These are phyloP conservation scores for Monilinia fructigena DNA, from an alignment of 2,329 filamentous ascomycete species.

Conservation along the genomic window DNA sequence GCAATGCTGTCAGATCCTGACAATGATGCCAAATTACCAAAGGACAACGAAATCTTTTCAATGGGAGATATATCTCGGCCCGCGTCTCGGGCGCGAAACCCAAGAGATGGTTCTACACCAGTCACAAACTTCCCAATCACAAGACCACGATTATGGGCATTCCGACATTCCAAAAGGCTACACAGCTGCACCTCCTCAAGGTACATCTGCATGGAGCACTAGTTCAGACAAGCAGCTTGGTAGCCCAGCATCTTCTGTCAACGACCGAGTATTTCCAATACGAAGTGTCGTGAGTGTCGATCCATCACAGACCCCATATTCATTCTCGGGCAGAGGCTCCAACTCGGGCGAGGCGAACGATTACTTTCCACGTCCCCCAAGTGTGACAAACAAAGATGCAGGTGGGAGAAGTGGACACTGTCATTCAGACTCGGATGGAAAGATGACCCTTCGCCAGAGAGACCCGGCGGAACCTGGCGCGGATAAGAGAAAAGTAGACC, in stretches of 20 bases:
- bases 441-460: slow-evolving; percentile 6
- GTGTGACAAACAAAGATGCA: slow-evolving; percentile 13
- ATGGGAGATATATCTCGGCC: slow-evolving; percentile 9
- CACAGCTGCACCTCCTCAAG: slow-evolving; percentile 13
- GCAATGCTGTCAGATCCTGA: slow-evolving; percentile 11
- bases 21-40: neutral
- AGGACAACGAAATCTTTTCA: slow-evolving; percentile 4
- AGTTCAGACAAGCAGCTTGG: slow-evolving; percentile 29
- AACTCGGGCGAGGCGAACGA: slow-evolving; percentile 27
- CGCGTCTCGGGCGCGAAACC: slow-evolving; percentile 9
- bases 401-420: neutral
- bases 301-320: slow-evolving; percentile 32
- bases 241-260: slow-evolving; percentile 24
- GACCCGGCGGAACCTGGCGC: neutral
- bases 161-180: slow-evolving; percentile 20
- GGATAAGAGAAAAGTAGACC: slow-evolving; percentile 10
- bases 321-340: slow-evolving; percentile 23
- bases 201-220: slow-evolving; percentile 27
- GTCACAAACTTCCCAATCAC: slow-evolving; percentile 5
- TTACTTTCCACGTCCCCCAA: slow-evolving; percentile 28
- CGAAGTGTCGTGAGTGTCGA: slow-evolving; percentile 37
- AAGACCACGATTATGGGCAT: slow-evolving; percentile 19
- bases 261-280: slow-evolving; percentile 37
- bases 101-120: slow-evolving; percentile 1
- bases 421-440: slow-evolving; percentile 14